phyloP scores from a whole-genome alignment of 1,139 yeast genomes.

The Blastobotrys elegans region DNA sequence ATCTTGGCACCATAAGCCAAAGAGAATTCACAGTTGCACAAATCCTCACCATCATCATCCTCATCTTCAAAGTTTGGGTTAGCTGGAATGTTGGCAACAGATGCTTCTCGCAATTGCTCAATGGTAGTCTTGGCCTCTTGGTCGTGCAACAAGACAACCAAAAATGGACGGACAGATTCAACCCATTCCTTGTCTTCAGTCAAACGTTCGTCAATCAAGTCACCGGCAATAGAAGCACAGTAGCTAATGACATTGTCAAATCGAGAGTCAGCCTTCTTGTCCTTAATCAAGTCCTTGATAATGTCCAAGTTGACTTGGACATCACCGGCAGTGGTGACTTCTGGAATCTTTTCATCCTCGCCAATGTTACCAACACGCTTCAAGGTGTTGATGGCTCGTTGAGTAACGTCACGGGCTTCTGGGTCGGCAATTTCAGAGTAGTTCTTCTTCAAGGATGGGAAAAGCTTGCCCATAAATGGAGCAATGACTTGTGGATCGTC shows the following conservation, averaged over 20 bases:
- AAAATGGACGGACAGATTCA: constrained; percentile 82
- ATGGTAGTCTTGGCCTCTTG: constrained; percentile 83
- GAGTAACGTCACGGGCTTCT: constrained; percentile 98
- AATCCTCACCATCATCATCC: constrained; percentile 99
- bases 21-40: constrained; percentile 99
- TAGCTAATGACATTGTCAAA: constrained; percentile 72
- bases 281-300: constrained; percentile 66
- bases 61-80: constrained; percentile 96
- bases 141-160: constrained; percentile 94
- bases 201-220: constrained; percentile 96
- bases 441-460: constrained; percentile 95
- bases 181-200: constrained; percentile 91
- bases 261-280: constrained; percentile 64
- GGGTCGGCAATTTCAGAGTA: constrained; percentile 97
- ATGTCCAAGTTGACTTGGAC: constrained; percentile 77
- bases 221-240: constrained; percentile 97
- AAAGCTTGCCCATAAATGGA: constrained; percentile 92
- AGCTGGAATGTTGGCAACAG: constrained; percentile 96
- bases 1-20: constrained; percentile 99
- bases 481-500: constrained; percentile 99
- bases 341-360: constrained; percentile 85
- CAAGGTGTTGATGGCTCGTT: constrained; percentile 94
- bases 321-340: constrained; percentile 98
- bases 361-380: constrained; percentile 98
- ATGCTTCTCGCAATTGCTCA: constrained; percentile 92